phyloP scores from a whole-genome alignment of 805 yeast genomes.

The Starmerella cellae region DNA sequence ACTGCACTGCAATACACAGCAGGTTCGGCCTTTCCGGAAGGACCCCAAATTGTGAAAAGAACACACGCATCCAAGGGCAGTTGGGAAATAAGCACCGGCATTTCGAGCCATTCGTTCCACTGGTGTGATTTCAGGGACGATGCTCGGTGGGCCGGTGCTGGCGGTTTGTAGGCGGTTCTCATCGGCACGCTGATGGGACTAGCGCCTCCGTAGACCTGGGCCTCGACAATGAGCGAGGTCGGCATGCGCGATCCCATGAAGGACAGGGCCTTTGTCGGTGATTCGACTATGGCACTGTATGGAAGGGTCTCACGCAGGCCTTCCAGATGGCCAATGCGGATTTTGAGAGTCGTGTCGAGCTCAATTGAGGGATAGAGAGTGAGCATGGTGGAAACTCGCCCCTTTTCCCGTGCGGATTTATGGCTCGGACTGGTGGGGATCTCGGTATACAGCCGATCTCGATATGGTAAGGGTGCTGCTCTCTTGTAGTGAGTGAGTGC shows the following conservation, averaged over 20 bases:
- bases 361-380: conserved; percentile 42
- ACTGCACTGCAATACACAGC: conserved; percentile 49
- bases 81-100: conserved; percentile 63
- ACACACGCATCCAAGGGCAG: conserved; percentile 51
- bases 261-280: conserved; percentile 34
- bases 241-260: conserved; percentile 19
- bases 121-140: conserved; percentile 26
- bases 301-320: conserved; percentile 33
- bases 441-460: no score
- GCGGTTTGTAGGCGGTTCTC: conserved; percentile 36
- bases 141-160: conserved; percentile 20
- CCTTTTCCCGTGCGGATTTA: background rate
- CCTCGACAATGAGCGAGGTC: conserved; percentile 31
- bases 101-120: conserved; percentile 61
- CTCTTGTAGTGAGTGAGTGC: no score
- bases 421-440: no score
- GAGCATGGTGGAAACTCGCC: background rate
- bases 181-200: conserved; percentile 39
- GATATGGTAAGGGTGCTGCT: no score
- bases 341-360: conserved; percentile 35
- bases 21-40: conserved; percentile 35
- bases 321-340: conserved; percentile 38
- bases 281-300: conserved; percentile 35
- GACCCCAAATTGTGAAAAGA: conserved; percentile 55
- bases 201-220: conserved; percentile 34